Evolutionary conservation across 768 basidiomycete genomes (phyloP), one percentile per base, ranked within the genome.

Genomic region (Botryobasidium botryosum): DNA sequence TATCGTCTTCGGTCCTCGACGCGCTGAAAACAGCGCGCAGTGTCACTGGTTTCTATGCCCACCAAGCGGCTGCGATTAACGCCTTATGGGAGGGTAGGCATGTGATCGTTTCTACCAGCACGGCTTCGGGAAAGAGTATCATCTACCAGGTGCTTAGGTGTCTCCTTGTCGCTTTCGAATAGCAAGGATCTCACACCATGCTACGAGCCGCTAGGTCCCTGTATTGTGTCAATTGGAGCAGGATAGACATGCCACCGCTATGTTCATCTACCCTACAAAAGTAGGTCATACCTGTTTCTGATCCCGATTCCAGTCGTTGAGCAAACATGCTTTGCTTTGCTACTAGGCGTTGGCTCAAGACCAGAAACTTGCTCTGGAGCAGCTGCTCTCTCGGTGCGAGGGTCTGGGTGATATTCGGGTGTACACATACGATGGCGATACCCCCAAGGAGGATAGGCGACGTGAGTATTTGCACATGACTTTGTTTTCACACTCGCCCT

Each of bases 251-350:
- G 58, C 79, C 7, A 90, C 77, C 0, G 82, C 83, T 0, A 69
- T 92, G 31, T 80, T 86, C 55, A 71, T 92, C 28, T 92, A 87
- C 53, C 87, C 87, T 1, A 92, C 87, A 1, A 92, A 92, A 63
- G 83, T 72, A 40, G 31, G 55, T 44, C 23, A 32, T 20, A 6
- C 15, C 20, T 18, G 7, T 35, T 32, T 37, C 33, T 12, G 15
- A 21, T 15, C n/a, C 3, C 24, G 24, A 29, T 47, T 25, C n/a
- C n/a, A n/a, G n/a, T n/a, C n/a, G n/a, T n/a, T n/a, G n/a, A n/a
- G n/a, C n/a, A n/a, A n/a, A n/a, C 23, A n/a, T 48, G 33, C 23
- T 33, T 27, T 23, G 12, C 8, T 43, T 15, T 20, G 8, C 49
- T 13, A 40, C 5, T 36, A 86, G 80, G 87, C 87, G 13, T 64